Percentiles rank a stretch among this genome's conserved stretches.
These are phyloP conservation scores for Colletotrichum eremochloae DNA, from an alignment of 2,329 filamentous ascomycete genomes.

Conservation along the genomic window DNA sequence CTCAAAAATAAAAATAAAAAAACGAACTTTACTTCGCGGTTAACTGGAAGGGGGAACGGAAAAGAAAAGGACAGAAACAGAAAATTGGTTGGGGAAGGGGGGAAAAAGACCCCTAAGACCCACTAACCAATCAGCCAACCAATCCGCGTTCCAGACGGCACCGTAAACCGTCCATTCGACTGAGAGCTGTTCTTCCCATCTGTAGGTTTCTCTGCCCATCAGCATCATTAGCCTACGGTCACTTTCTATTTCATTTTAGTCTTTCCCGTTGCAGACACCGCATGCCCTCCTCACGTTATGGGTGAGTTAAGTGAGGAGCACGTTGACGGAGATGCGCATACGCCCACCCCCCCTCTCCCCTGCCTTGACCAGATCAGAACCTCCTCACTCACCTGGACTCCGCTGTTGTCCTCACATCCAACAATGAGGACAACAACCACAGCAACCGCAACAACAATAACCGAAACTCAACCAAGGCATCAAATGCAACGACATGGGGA, in stretches of 20 bases:
- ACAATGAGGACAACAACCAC: not conserved
- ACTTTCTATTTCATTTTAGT: not conserved
- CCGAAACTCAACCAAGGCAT: not conserved
- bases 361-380: too few relatives aligned
- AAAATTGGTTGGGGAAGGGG: too few relatives aligned
- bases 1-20: not conserved
- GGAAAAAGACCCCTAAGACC: too few relatives aligned
- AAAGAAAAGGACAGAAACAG: too few relatives aligned
- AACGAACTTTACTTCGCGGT: not conserved
- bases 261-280: not conserved
- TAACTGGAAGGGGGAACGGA: not conserved
- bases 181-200: not conserved
- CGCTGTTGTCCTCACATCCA: not conserved
- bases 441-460: not conserved
- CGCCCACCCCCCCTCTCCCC: not conserved
- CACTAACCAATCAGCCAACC: not conserved
- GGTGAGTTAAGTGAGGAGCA: not conserved
- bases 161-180: slow-evolving; percentile 2
- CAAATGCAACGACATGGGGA: not conserved
- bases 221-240: not conserved
- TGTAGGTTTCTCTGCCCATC: not conserved
- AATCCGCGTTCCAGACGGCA: not conserved
- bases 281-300: not conserved
- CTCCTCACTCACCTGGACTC: not conserved
- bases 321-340: not conserved